Evolutionary conservation across 2,329 filamentous ascomycete species (phyloP).

Genomic region (Pseudovirgaria hyperparasitica): DNA sequence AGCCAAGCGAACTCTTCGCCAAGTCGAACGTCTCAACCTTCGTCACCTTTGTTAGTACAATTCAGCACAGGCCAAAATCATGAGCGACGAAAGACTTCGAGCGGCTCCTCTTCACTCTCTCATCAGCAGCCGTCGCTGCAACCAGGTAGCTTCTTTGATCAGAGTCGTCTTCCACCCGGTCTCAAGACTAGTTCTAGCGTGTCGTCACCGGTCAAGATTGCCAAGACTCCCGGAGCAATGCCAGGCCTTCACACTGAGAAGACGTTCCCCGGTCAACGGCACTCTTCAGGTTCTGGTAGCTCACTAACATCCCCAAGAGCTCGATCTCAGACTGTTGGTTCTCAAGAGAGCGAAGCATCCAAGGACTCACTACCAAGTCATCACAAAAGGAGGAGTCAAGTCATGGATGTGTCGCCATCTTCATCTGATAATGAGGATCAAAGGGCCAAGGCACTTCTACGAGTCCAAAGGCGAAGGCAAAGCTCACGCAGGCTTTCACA

Average conservation of each 20-base stretch:
- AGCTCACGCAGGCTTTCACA: constrained; percentile 90
- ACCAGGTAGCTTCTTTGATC: constrained; percentile 59
- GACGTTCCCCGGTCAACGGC: constrained; percentile 19
- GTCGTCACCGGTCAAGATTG: constrained; percentile 40
- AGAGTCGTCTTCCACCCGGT: constrained; percentile 44
- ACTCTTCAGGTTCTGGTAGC: constrained; percentile 12
- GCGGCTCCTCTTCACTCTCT: constrained; percentile 71
- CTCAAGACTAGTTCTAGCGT: constrained; percentile 39
- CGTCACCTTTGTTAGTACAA: constrained; percentile 86
- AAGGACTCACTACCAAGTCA: constrained; percentile 53
- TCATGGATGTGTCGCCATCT: constrained; percentile 92
- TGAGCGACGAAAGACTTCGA: constrained; percentile 85
- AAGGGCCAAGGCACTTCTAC: constrained; percentile 76
- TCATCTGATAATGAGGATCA: constrained; percentile 96
- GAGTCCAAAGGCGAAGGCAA: constrained; percentile 87
- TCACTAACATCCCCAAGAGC: constrained; percentile 46
- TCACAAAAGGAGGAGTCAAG: constrained; percentile 82
- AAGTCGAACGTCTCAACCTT: constrained; percentile 70
- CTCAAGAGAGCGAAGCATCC: constrained; percentile 76
- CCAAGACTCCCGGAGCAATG: constrained; percentile 29
- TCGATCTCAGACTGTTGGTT: constrained; percentile 84
- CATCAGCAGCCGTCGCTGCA: constrained; percentile 57
- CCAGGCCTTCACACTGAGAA: constrained; percentile 37
- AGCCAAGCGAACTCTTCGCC: constrained; percentile 78
- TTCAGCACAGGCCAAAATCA: constrained; percentile 76